Conservation (phyloP, 2,329 filamentous ascomycete species). For the Boeremia exigua region DNA sequence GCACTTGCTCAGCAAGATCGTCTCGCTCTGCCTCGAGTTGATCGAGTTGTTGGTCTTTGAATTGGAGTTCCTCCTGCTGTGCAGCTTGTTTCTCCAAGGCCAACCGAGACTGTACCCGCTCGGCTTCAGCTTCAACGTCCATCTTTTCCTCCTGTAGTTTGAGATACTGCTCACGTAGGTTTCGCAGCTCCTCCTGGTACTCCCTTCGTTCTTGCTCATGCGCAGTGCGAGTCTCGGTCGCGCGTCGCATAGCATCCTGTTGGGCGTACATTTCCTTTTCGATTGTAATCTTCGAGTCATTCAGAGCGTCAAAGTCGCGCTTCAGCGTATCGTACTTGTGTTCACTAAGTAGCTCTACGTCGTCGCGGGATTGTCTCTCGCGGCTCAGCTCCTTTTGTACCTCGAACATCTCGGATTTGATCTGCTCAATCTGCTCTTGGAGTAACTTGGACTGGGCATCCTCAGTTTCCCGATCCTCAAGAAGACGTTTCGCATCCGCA, state of each 20-base stretch:
- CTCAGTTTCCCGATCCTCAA: slow-evolving; percentile 88
- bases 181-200: slow-evolving; percentile 82
- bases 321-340: slow-evolving; percentile 84
- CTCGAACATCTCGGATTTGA: slow-evolving; percentile 84
- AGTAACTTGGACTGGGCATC: slow-evolving; percentile 88
- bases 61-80: slow-evolving; percentile 79
- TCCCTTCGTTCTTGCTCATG: slow-evolving; percentile 91
- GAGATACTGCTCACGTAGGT: slow-evolving; percentile 80
- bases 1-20: slow-evolving; percentile 78
- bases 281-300: slow-evolving; percentile 94
- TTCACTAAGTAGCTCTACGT: slow-evolving; percentile 87
- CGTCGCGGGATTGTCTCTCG: slow-evolving; percentile 90
- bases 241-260: slow-evolving; percentile 86
- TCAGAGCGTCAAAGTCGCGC: slow-evolving; percentile 83
- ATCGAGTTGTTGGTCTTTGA: slow-evolving; percentile 74
- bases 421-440: slow-evolving; percentile 83
- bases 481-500: slow-evolving; percentile 81
- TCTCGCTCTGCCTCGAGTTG: slow-evolving; percentile 81
- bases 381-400: slow-evolving; percentile 87
- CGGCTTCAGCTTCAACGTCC: slow-evolving; percentile 79
- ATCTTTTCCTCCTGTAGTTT: slow-evolving; percentile 85
- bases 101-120: slow-evolving; percentile 77
- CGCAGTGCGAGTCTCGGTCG: slow-evolving; percentile 77
- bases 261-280: slow-evolving; percentile 98
- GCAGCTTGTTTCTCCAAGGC: slow-evolving; percentile 81